Evolutionary conservation across 2,329 filamentous ascomycete species (phyloP), one percentile per base, ranked within the genome.

Genomic region (Curvularia sp.): DNA sequence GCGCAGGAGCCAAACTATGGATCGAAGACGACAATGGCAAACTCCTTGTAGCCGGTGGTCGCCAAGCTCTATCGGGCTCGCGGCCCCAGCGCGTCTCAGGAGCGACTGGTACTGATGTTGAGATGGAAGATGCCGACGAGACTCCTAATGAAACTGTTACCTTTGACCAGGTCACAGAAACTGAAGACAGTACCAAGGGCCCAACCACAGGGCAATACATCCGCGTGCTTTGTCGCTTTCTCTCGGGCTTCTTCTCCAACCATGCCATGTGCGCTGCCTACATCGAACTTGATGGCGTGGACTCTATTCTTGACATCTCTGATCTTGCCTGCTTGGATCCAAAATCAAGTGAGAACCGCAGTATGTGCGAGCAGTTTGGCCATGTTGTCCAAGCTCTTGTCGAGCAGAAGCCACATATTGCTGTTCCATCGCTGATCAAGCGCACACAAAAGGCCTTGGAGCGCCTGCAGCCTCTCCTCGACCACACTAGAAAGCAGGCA

Each of bases 291-390:
- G 92, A 93, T 57, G 95, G 92, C 6, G 87, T 94, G 24, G 92
- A 97, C 75, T 83, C 90, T 50, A 82, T 98, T 20, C 82, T 99
- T 53, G 92, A 97, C 71, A 86, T 97, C 55, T 89, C 89, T 41
- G 91, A 90, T 53, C 86, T 93, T 30, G 90, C 92, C 5, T 93
- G 92, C 73, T 83, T 98, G 47, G 88, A 92, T 0, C 88, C 88
- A 66, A 86, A 91, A 69, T 89, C 91, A 70, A 85, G 88, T 39
- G 88, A 90, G 41, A 64, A 69, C 7, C 69, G 70, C 31, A 79
- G 84, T 52, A 86, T 90, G 4, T 89, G 88, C 55, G 86, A 89
- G 59, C 87, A 89, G 59, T 82, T 97, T 53, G 86, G 88, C 15
- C 85, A 87, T 35, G 89, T 96, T 10, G 83, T 97, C 49, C 87